Conservation (phyloP, 805 yeast species). For the Starmerella khaoyaiensis region DNA sequence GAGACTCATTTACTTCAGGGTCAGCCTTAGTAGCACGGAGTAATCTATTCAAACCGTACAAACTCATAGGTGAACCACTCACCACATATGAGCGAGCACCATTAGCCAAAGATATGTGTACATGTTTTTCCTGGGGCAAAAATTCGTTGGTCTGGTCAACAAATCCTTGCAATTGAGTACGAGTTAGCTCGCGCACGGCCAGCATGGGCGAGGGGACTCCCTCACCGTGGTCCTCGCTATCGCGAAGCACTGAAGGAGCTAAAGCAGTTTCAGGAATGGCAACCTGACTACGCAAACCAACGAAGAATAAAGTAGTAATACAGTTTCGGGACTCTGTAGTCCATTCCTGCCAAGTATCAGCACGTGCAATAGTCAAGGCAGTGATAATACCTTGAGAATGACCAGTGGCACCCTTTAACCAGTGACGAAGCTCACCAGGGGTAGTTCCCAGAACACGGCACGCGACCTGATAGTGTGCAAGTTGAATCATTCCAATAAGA, state of each 20-base stretch:
- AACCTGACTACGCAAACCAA: slow-evolving; percentile 84
- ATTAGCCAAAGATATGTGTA: slow-evolving; percentile 78
- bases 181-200: slow-evolving; percentile 76
- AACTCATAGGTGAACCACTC: slow-evolving; percentile 95
- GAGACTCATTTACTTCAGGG: slow-evolving; percentile 84
- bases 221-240: slow-evolving; percentile 84
- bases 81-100: slow-evolving; percentile 94
- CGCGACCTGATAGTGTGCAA: slow-evolving; percentile 83
- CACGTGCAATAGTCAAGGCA: slow-evolving; percentile 75
- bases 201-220: slow-evolving; percentile 97
- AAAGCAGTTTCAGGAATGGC: slow-evolving; percentile 86
- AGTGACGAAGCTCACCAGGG: slow-evolving; percentile 74
- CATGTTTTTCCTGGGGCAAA: slow-evolving; percentile 81
- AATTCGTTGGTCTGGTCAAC: slow-evolving; percentile 84
- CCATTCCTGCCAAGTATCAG: slow-evolving; percentile 77
- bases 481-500: slow-evolving; percentile 89
- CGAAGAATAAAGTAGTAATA: slow-evolving; percentile 73
- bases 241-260: slow-evolving; percentile 86
- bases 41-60: slow-evolving; percentile 86
- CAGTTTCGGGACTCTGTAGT: slow-evolving; percentile 60
- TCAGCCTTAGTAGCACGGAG: slow-evolving; percentile 92
- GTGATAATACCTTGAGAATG: slow-evolving; percentile 56
- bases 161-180: slow-evolving; percentile 62
- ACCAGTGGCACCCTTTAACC: slow-evolving; percentile 37
- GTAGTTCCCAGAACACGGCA: slow-evolving; percentile 70